Conservation (phyloP, 805 yeast genomes). For the Tetrapisispora arboricola region DNA sequence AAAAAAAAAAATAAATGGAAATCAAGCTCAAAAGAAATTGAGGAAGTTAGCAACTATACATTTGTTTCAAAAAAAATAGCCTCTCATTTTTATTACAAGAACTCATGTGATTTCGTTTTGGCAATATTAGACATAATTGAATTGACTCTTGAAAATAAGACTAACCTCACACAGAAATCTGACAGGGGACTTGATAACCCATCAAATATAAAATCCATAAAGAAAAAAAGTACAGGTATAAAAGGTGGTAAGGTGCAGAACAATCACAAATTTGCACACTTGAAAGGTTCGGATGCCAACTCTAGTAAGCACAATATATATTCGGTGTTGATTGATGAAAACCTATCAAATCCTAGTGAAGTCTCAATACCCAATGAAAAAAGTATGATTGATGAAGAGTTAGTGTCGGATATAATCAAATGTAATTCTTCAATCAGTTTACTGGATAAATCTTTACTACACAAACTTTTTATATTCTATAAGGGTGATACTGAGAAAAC, state of each 20-base stretch:
- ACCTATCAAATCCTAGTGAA: not conserved
- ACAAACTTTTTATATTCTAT: constrained; percentile 33
- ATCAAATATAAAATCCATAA: too few species aligned
- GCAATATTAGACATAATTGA: constrained; percentile 32
- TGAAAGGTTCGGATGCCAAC: not conserved
- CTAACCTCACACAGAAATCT: too few species aligned
- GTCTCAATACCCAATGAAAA: too few species aligned
- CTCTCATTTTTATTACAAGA: constrained; percentile 21
- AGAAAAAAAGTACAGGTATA: not conserved
- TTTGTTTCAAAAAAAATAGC: constrained; percentile 13
- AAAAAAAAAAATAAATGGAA: constrained; percentile 10
- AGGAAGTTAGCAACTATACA: constrained; percentile 15
- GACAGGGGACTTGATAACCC: too few species aligned
- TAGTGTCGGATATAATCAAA: constrained; percentile 19
- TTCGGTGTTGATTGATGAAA: not conserved
- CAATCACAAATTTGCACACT: constrained; percentile 16
- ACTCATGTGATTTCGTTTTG: constrained; percentile 22
- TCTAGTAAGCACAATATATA: not conserved
- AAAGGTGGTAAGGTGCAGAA: constrained; percentile 32
- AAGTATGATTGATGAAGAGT: not conserved
- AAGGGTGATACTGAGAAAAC: constrained; percentile 29
- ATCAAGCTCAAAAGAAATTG: constrained; percentile 11
- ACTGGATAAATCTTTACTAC: constrained; percentile 32
- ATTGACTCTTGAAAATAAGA: not conserved
- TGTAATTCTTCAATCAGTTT: constrained; percentile 29